A percentile compares a stretch with the other conserved stretches of the same genome.
phyloP scores from a whole-genome alignment of 208 protist genomes.

The Wallacemonas sp. region DNA sequence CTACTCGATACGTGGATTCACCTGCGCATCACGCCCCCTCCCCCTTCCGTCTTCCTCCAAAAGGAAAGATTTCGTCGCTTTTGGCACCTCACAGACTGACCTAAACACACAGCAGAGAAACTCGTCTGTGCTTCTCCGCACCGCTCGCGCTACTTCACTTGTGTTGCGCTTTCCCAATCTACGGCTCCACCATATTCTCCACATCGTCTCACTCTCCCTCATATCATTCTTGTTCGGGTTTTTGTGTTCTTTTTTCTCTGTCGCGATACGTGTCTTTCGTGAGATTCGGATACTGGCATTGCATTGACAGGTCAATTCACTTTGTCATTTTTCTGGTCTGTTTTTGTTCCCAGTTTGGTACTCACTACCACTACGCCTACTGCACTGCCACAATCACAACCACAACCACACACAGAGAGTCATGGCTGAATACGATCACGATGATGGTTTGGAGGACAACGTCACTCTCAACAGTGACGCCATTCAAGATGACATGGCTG shows the following conservation, averaged over 20 bases:
- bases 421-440: constrained; percentile 69
- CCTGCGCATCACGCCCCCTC: too few species aligned
- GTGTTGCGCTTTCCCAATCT: not conserved
- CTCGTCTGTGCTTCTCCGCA: too few species aligned
- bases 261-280: not conserved
- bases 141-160: not conserved
- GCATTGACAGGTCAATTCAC: too few species aligned
- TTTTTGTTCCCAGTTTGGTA: too few species aligned
- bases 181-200: not conserved
- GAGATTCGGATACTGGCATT: too few species aligned
- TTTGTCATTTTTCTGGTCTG: too few species aligned
- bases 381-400: not conserved
- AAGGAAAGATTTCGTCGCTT: too few species aligned
- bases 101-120: too few species aligned
- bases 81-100: too few species aligned
- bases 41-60: too few species aligned
- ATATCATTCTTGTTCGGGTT: not conserved
- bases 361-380: too few species aligned
- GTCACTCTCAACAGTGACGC: constrained; percentile 80
- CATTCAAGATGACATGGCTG: constrained; percentile 77
- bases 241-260: not conserved
- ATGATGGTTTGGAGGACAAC: constrained; percentile 75
- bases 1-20: too few species aligned
- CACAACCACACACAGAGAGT: constrained; percentile 4
- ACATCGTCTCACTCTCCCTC: not conserved